phyloP scores from a whole-genome alignment of 768 basidiomycete genomes.

The Agaricus blazei region DNA sequence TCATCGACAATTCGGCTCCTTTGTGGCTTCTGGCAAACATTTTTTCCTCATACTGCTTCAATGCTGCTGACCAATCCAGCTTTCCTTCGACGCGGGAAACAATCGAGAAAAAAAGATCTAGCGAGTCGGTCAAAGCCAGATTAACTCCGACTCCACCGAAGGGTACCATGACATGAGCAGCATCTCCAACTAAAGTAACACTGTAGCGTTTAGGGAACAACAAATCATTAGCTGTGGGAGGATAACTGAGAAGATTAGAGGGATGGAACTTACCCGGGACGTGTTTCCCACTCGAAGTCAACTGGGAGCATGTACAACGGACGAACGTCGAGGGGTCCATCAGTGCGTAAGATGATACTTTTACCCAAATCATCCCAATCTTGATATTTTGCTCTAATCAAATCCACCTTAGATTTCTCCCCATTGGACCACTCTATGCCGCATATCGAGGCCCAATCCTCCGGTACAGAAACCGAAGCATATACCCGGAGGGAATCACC shows the following conservation, averaged over 20 bases:
- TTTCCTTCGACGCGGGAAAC: neutral
- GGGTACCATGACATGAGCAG: conserved; percentile 22
- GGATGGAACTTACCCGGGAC: conserved; percentile 1
- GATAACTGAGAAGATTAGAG: neutral
- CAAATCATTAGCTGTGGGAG: neutral
- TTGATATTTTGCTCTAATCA: neutral
- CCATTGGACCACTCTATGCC: conserved; percentile 11
- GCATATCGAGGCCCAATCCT: conserved; percentile 11
- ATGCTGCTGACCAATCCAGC: neutral
- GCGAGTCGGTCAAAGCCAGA: conserved; percentile 17
- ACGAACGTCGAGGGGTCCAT: conserved; percentile 6
- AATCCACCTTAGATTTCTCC: neutral
- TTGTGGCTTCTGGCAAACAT: neutral
- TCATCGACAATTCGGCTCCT: neutral
- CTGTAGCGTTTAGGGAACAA: neutral
- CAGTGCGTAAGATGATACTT: neutral
- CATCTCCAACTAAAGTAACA: conserved; percentile 19
- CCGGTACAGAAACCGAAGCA: conserved; percentile 1
- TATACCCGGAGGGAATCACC: conserved; percentile 11
- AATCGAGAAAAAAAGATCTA: conserved; percentile 14
- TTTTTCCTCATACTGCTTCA: conserved; percentile 2
- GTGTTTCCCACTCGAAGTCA: conserved; percentile 4
- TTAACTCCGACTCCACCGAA: conserved; percentile 21
- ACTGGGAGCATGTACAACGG: conserved; percentile 12
- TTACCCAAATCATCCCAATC: conserved; percentile 3